phyloP scores from a whole-genome alignment of 805 yeast genomes.

The Teunomyces lycoperdinae region DNA sequence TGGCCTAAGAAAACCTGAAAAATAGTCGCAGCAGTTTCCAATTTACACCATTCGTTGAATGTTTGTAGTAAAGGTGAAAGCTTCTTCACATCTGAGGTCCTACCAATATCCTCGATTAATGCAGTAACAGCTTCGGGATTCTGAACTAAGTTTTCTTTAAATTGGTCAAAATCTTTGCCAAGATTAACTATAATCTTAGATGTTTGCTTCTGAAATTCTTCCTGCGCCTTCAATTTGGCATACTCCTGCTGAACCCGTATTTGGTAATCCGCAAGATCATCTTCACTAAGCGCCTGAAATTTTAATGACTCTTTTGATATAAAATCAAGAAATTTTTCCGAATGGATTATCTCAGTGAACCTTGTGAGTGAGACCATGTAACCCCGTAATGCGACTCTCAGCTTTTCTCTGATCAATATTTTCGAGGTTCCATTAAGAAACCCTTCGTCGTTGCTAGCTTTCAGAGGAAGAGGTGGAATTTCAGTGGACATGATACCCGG shows the following conservation, averaged over 20 bases:
- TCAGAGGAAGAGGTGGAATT: constrained; percentile 57
- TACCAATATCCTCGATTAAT: constrained; percentile 65
- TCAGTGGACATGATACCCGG: constrained; percentile 62
- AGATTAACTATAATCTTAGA: constrained; percentile 53
- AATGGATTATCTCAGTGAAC: constrained; percentile 54
- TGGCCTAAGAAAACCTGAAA: constrained; percentile 78
- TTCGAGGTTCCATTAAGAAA: constrained; percentile 13
- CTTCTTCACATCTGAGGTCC: constrained; percentile 48
- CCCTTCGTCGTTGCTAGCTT: constrained; percentile 41
- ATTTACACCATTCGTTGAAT: constrained; percentile 77
- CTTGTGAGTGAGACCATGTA: constrained; percentile 56
- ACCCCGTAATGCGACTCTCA: constrained; percentile 74
- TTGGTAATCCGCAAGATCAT: constrained; percentile 54
- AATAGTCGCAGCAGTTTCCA: constrained; percentile 80
- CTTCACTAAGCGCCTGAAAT: constrained; percentile 34
- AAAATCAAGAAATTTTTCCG: constrained; percentile 53
- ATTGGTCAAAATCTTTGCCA: constrained; percentile 54
- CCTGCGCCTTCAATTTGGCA: constrained; percentile 55
- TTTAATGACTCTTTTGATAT: constrained; percentile 33
- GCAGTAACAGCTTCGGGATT: constrained; percentile 53
- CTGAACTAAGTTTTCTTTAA: constrained; percentile 53
- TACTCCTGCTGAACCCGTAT: constrained; percentile 60
- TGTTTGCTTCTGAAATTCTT: constrained; percentile 70
- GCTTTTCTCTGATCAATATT: constrained; percentile 63
- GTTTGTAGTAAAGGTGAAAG: constrained; percentile 66